Percentiles rank a stretch among this genome's conserved stretches.
Evolutionary conservation across 2,329 filamentous ascomycete species (phyloP).

Genomic region (Alternaria burnsii): DNA sequence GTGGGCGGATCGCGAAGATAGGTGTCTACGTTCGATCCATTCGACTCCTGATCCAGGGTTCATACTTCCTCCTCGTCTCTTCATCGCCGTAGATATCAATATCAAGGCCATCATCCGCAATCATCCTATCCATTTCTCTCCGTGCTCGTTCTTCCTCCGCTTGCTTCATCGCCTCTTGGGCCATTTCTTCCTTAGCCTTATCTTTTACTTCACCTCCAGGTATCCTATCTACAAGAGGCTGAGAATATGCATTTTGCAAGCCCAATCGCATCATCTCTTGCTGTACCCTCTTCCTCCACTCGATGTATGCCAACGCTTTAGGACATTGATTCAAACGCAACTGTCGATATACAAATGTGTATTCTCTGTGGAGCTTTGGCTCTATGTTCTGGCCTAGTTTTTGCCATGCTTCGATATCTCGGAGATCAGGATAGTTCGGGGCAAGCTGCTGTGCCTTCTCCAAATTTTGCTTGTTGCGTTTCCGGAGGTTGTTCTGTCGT

Average conservation of each 20-base stretch:
- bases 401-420: neutral
- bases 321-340: neutral
- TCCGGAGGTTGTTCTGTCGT: neutral
- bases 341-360: neutral
- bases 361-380: neutral
- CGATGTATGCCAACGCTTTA: neutral
- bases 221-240: neutral
- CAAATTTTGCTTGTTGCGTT: neutral
- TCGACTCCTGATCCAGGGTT: constrained; percentile 5
- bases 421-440: neutral
- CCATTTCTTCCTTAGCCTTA: neutral
- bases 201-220: neutral
- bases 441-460: constrained; percentile 1
- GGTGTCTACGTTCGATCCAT: neutral
- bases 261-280: constrained; percentile 1
- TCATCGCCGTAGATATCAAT: constrained; percentile 13
- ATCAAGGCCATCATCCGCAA: constrained; percentile 8
- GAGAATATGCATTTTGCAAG: neutral
- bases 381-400: neutral
- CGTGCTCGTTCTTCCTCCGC: neutral
- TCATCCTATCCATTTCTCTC: neutral
- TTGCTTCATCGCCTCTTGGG: neutral
- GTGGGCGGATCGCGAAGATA: neutral
- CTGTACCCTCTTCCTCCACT: neutral
- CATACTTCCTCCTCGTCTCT: constrained; percentile 11